Conservation (phyloP, 768 basidiomycete genomes). For the Auricularia auricula-judae region DNA sequence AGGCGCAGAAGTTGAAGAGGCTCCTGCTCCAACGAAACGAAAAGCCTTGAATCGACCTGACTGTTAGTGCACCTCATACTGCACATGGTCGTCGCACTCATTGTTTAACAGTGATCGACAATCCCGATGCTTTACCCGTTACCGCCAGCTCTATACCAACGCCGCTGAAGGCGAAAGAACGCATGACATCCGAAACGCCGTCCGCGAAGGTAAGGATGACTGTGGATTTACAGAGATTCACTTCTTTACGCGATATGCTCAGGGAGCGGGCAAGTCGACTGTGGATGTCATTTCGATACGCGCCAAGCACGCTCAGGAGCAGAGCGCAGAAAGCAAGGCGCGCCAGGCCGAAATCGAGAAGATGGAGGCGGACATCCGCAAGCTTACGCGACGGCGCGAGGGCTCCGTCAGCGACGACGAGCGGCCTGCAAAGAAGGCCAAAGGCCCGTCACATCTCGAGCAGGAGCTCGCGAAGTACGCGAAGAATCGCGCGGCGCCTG, state of each 20-base stretch:
- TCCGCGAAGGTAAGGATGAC: not conserved
- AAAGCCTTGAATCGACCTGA: slow-evolving; percentile 79
- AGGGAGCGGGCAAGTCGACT: not conserved
- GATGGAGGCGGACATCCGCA: slow-evolving; percentile 84
- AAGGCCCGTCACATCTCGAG: slow-evolving; percentile 54
- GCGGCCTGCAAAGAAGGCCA: slow-evolving; percentile 39
- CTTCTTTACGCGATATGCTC: too few species aligned
- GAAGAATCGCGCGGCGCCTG: slow-evolving; percentile 40
- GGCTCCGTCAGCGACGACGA: slow-evolving; percentile 41
- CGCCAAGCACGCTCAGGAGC: slow-evolving; percentile 63
- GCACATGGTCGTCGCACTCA: too few species aligned
- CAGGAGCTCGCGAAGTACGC: slow-evolving; percentile 78
- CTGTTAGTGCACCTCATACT: slow-evolving; percentile 35
- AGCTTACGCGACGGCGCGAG: slow-evolving; percentile 50
- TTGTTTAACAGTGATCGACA: slow-evolving; percentile 23
- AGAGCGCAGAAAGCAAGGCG: slow-evolving; percentile 47
- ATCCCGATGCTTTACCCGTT: slow-evolving; percentile 15
- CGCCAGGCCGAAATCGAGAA: slow-evolving; percentile 71
- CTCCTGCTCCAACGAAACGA: slow-evolving; percentile 49
- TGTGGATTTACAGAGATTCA: too few species aligned
- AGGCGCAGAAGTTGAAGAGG: slow-evolving; percentile 46
- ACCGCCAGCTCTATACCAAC: slow-evolving; percentile 10
- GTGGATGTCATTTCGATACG: slow-evolving; percentile 60
- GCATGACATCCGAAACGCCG: not conserved
- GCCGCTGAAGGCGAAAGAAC: slow-evolving; percentile 7